Percentiles rank a stretch among this genome's conserved stretches.
Evolutionary conservation across 2,329 filamentous ascomycete species (phyloP).

Genomic region (Bimuria novae-zelandiae): DNA sequence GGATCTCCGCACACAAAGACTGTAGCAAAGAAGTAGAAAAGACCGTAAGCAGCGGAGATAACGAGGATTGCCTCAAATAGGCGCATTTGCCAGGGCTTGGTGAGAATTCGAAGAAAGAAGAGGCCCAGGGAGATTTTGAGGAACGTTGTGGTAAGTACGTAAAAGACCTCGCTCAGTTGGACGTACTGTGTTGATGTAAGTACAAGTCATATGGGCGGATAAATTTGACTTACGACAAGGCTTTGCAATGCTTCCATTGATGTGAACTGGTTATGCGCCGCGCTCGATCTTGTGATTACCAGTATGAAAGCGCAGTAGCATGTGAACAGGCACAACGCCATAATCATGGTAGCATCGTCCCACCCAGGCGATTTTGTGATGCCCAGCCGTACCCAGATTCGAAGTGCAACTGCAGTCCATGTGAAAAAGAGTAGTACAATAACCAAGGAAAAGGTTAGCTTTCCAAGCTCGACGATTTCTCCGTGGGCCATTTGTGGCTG

Average conservation of each 20-base stretch:
- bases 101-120: conserved; percentile 43
- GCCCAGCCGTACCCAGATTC: conserved; percentile 39
- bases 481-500: no score
- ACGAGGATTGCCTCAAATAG: conserved; percentile 31
- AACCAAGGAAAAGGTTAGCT: conserved; percentile 23
- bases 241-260: not conserved
- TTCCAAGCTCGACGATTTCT: conserved; percentile 27
- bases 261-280: conserved; percentile 16
- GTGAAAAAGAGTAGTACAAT: conserved; percentile 34
- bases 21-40: conserved; percentile 35
- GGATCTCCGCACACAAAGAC: conserved; percentile 40
- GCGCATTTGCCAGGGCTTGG: conserved; percentile 35
- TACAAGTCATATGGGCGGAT: conserved; percentile 4
- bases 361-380: conserved; percentile 42
- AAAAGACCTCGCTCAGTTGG: conserved; percentile 54
- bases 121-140: conserved; percentile 50
- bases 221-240: conserved; percentile 23
- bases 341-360: conserved; percentile 40
- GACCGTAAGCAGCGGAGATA: conserved; percentile 30
- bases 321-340: conserved; percentile 35
- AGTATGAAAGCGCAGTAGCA: conserved; percentile 34
- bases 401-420: conserved; percentile 36
- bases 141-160: conserved; percentile 55
- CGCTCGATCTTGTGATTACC: conserved; percentile 22
- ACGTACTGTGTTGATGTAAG: conserved; percentile 24